phyloP scores from a whole-genome alignment of 345 rosid genomes.

The Pseudoturritis turrita region DNA sequence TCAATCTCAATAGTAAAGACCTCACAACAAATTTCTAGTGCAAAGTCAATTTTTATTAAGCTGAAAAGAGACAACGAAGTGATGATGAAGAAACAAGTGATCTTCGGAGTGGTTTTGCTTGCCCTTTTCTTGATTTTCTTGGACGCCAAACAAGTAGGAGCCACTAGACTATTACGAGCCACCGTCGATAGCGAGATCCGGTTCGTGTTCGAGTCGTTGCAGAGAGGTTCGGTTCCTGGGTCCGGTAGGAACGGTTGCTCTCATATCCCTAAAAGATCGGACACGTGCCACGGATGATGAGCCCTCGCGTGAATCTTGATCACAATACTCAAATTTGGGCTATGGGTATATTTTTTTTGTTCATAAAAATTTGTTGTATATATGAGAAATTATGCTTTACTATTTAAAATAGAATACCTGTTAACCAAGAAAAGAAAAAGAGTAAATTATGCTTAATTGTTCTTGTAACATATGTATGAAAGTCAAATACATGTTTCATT shows the following conservation, averaged over 20 bases:
- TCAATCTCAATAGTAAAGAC: too few relatives aligned
- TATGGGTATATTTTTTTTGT: background rate
- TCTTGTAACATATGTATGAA: background rate
- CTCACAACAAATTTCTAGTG: too few relatives aligned
- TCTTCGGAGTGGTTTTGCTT: conserved; percentile 1
- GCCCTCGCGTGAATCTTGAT: background rate
- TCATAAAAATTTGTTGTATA: background rate
- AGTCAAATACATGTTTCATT: background rate
- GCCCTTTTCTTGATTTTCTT: background rate
- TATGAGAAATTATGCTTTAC: background rate
- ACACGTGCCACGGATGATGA: background rate
- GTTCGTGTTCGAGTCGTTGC: conserved; percentile 16
- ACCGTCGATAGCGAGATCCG: background rate
- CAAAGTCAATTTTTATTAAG: background rate
- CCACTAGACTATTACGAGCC: conserved; percentile 19
- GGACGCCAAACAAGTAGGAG: conserved; percentile 12
- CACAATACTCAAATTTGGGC: background rate
- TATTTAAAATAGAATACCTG: too few relatives aligned
- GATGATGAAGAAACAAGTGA: conserved; percentile 24
- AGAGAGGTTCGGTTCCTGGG: background rate
- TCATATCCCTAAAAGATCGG: background rate
- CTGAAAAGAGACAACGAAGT: background rate
- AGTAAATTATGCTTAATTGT: background rate
- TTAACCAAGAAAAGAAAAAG: too few relatives aligned
- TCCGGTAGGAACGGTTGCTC: conserved; percentile 13